phyloP scores from a whole-genome alignment of 2,329 filamentous ascomycete species.

The Colletotrichum acutatum region DNA sequence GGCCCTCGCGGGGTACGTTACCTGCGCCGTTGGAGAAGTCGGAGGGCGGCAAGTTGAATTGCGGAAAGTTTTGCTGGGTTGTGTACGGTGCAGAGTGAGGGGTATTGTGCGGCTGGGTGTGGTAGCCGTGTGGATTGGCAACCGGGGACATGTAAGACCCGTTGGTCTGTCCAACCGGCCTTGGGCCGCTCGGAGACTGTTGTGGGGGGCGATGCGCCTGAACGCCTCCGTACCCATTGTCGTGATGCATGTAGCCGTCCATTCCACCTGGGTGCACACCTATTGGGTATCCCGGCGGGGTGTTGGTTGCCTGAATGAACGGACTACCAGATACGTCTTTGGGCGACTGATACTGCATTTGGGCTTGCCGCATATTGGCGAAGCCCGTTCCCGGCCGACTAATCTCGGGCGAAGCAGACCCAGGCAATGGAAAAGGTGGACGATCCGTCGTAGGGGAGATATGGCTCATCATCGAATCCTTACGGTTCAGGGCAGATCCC shows the following conservation, averaged over 20 bases:
- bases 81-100: conserved; percentile 64
- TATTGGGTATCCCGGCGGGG: conserved; percentile 46
- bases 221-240: conserved; percentile 47
- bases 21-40: conserved; percentile 56
- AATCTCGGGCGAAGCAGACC: conserved; percentile 60
- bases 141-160: conserved; percentile 65
- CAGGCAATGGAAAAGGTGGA: conserved; percentile 51
- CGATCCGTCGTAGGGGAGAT: conserved; percentile 56
- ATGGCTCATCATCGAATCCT: conserved; percentile 73
- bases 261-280: conserved; percentile 48
- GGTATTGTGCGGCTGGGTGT: conserved; percentile 57
- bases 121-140: conserved; percentile 60
- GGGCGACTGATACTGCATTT: conserved; percentile 58
- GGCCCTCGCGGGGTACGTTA: conserved; percentile 46
- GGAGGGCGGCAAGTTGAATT: conserved; percentile 71
- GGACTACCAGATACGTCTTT: conserved; percentile 56
- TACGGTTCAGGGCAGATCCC: conserved; percentile 79
- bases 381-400: conserved; percentile 56
- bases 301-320: conserved; percentile 58
- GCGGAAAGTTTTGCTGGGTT: conserved; percentile 69
- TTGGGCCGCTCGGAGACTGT: conserved; percentile 55
- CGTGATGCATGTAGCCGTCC: conserved; percentile 56
- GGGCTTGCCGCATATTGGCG: conserved; percentile 50
- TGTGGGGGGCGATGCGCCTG: conserved; percentile 47
- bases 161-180: conserved; percentile 59